These are phyloP conservation scores for Pisolithus thermaeus DNA, from an alignment of 1,284 basidiomycete species.

Conservation along the genomic window DNA sequence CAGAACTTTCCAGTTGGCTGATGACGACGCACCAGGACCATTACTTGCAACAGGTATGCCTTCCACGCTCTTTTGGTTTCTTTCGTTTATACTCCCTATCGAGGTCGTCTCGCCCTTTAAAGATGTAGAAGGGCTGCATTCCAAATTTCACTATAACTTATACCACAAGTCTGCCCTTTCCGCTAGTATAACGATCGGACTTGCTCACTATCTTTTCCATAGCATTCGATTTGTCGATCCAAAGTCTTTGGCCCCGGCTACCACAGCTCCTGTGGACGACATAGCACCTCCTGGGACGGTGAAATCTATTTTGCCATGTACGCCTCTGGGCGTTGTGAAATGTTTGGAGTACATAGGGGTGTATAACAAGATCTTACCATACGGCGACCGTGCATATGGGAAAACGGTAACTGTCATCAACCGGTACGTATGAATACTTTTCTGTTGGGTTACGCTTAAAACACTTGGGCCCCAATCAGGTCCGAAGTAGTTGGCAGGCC, in stretches of 20 bases:
- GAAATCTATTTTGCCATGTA: slow-evolving; percentile 96
- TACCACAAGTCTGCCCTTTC: slow-evolving; percentile 82
- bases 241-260: slow-evolving; percentile 49
- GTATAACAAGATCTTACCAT: slow-evolving; percentile 88
- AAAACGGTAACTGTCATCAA: slow-evolving; percentile 94
- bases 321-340: slow-evolving; percentile 94
- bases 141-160: slow-evolving; percentile 94
- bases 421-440: slow-evolving; percentile 43
- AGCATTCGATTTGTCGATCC: slow-evolving; percentile 79
- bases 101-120: slow-evolving; percentile 93
- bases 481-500: slow-evolving; percentile 97
- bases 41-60: slow-evolving; percentile 81
- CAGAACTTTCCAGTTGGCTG: slow-evolving; percentile 6
- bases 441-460: slow-evolving; percentile 5
- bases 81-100: neutral
- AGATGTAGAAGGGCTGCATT: slow-evolving; percentile 95
- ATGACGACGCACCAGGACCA: slow-evolving; percentile 62
- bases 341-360: slow-evolving; percentile 87
- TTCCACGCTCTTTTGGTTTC: neutral
- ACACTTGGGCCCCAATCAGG: slow-evolving; percentile 34
- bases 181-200: neutral
- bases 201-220: neutral
- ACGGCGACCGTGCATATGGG: slow-evolving; percentile 93
- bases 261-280: slow-evolving; percentile 42
- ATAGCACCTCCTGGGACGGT: slow-evolving; percentile 74